Conservation (phyloP, 495 filamentous ascomycete genomes). For the Hypoxylon lienhwacheense region DNA sequence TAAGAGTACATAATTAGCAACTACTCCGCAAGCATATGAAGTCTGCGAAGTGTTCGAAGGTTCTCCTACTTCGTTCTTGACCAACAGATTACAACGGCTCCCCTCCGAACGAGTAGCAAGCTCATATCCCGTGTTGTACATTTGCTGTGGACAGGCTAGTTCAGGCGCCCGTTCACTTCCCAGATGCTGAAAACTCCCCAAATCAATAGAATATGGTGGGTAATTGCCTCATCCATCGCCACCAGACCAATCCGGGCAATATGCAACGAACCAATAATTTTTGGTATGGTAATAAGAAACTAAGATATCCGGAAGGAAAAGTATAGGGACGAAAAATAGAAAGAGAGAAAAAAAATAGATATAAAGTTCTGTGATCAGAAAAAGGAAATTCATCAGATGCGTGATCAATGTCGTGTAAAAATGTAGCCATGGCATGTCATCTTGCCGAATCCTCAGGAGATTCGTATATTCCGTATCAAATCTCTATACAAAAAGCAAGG, state of each 20-base stretch:
- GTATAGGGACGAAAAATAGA: constrained; percentile 17
- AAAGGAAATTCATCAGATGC: constrained; percentile 31
- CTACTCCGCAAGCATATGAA: constrained; percentile 21
- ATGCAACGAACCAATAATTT: constrained; percentile 21
- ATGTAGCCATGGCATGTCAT: constrained; percentile 23
- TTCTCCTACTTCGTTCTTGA: not conserved
- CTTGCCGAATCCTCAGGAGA: constrained; percentile 27
- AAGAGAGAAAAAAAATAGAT: constrained; percentile 8
- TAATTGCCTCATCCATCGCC: constrained; percentile 1
- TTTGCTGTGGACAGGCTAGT: constrained; percentile 4
- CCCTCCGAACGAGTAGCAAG: constrained; percentile 10
- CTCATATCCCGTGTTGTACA: constrained; percentile 29
- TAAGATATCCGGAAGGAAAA: constrained; percentile 17
- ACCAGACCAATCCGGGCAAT: constrained; percentile 9
- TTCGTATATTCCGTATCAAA: constrained; percentile 33
- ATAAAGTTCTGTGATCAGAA: not conserved
- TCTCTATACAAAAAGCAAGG: constrained; percentile 32
- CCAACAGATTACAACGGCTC: constrained; percentile 13
- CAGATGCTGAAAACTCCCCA: constrained; percentile 3
- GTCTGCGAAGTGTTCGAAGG: constrained; percentile 12
- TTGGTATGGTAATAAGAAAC: constrained; percentile 24
- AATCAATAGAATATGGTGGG: constrained; percentile 9
- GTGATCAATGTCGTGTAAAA: constrained; percentile 29
- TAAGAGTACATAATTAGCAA: constrained; percentile 36
- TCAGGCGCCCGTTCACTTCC: constrained; percentile 5